A percentile compares a stretch with the other conserved stretches of the same genome.
Conservation (phyloP, 129 eudicot species). For the Centaurea solstitialis region DNA sequence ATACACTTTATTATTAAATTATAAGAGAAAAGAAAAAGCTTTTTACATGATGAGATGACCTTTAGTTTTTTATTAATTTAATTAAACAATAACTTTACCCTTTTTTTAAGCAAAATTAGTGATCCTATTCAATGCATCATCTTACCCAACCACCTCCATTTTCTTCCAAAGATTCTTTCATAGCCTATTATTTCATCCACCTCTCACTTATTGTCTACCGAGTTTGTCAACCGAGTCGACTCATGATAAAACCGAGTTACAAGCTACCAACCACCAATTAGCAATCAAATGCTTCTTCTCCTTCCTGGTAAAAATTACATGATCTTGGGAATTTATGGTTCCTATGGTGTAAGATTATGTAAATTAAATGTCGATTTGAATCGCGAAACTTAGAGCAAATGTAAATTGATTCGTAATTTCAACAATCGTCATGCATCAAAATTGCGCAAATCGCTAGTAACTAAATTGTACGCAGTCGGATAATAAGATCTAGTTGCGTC, state of each 20-base stretch:
- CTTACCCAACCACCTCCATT: conserved; percentile 41
- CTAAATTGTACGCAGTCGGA: background rate
- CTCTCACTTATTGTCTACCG: conserved; percentile 34
- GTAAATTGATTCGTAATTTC: conserved; percentile 7
- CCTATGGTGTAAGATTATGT: conserved; percentile 6
- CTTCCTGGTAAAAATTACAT: conserved; percentile 13
- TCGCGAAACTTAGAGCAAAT: background rate
- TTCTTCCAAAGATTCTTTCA: conserved; percentile 33
- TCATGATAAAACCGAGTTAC: conserved; percentile 15
- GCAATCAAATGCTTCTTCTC: conserved; percentile 15
- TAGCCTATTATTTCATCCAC: conserved; percentile 27
- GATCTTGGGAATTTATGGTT: conserved; percentile 7
- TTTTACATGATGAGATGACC: conserved; percentile 37
- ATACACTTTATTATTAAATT: conserved; percentile 25
- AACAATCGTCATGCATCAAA: conserved; percentile 20
- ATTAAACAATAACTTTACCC: conserved; percentile 16
- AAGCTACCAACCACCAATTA: conserved; percentile 17
- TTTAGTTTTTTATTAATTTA: conserved; percentile 10
- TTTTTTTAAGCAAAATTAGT: conserved; percentile 32
- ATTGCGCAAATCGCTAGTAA: conserved; percentile 13
- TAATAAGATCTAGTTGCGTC: conserved; percentile 14
- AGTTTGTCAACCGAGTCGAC: background rate
- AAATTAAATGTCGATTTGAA: background rate
- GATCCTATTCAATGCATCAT: conserved; percentile 42
- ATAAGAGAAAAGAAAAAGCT: conserved; percentile 23